A percentile compares a stretch with the other conserved stretches of the same genome.
Conservation (phyloP, 208 protist species). For the Trichomonas tenax region DNA sequence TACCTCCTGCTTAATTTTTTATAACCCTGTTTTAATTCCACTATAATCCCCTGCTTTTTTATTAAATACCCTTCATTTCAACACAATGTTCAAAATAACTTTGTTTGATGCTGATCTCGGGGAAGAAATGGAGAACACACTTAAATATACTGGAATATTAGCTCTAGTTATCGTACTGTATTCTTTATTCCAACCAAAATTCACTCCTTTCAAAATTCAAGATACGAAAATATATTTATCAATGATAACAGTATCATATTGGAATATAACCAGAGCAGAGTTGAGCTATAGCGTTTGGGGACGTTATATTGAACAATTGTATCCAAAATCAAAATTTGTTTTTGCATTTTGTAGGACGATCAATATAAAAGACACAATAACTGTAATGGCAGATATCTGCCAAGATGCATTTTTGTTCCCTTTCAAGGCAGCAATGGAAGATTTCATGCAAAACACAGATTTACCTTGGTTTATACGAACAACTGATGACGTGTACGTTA, state of each 20-base stretch:
- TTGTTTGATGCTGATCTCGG: too few relatives aligned
- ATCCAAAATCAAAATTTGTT: not conserved
- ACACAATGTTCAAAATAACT: too few relatives aligned
- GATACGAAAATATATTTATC: not conserved
- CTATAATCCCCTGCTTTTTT: too few relatives aligned
- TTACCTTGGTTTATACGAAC: not conserved
- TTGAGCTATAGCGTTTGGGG: not conserved
- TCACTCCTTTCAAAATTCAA: too few relatives aligned
- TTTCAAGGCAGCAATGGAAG: not conserved
- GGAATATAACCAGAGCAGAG: not conserved
- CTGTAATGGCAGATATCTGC: not conserved
- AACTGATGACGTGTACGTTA: not conserved
- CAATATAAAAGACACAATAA: not conserved
- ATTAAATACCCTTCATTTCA: too few relatives aligned
- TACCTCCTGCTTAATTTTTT: too few relatives aligned
- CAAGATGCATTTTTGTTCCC: not conserved
- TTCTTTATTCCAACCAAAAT: too few relatives aligned
- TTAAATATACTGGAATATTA: too few relatives aligned
- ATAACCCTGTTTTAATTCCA: too few relatives aligned
- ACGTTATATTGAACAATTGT: not conserved
- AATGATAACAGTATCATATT: not conserved
- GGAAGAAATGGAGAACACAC: too few relatives aligned
- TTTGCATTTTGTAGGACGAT: not conserved
- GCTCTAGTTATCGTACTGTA: too few relatives aligned
- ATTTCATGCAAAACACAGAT: not conserved